phyloP scores from a whole-genome alignment of 768 basidiomycete genomes.

The Agaricus sinodeliciosus region DNA sequence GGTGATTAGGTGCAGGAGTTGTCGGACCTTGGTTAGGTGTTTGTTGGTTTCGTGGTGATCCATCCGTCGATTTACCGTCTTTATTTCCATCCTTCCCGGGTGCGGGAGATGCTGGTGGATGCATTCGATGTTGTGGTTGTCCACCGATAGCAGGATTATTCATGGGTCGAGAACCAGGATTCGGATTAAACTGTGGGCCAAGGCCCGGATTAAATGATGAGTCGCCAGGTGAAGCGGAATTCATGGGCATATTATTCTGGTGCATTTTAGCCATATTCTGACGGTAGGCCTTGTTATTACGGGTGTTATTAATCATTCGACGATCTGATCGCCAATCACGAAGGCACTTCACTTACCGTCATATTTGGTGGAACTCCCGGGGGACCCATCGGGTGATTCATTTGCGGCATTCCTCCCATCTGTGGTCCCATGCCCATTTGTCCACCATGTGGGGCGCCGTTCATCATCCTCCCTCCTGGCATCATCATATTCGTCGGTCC shows the following conservation, averaged over 20 bases:
- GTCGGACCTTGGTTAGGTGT: slow-evolving; percentile 3
- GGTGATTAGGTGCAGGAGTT: slow-evolving; percentile 5
- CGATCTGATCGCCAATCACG: not conserved
- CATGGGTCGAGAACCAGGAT: not conserved
- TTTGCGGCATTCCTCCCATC: slow-evolving; percentile 31
- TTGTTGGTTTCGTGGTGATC: slow-evolving; percentile 8
- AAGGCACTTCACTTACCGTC: slow-evolving; percentile 18
- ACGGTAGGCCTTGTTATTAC: slow-evolving; percentile 19
- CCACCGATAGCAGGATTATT: slow-evolving; percentile 5
- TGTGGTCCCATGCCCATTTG: slow-evolving; percentile 28
- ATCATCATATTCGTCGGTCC: slow-evolving; percentile 25
- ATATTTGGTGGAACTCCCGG: slow-evolving; percentile 4
- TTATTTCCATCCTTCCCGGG: slow-evolving; percentile 6
- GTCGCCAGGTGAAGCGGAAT: slow-evolving; percentile 35
- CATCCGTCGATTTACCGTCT: slow-evolving; percentile 7
- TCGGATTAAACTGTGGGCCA: slow-evolving; percentile 7
- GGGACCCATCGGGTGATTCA: slow-evolving; percentile 20
- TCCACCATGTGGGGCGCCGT: slow-evolving; percentile 16
- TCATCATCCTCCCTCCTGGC: slow-evolving; percentile 24
- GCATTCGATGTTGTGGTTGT: slow-evolving; percentile 9
- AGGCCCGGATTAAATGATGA: not conserved
- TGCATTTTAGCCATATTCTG: slow-evolving; percentile 23
- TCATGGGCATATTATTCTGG: slow-evolving; percentile 28
- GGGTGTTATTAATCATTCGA: not conserved
- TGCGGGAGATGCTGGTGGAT: slow-evolving; percentile 9